These are phyloP conservation scores for Lasiodiplodia theobromae DNA, from an alignment of 2,329 filamentous ascomycete species.

Conservation along the genomic window DNA sequence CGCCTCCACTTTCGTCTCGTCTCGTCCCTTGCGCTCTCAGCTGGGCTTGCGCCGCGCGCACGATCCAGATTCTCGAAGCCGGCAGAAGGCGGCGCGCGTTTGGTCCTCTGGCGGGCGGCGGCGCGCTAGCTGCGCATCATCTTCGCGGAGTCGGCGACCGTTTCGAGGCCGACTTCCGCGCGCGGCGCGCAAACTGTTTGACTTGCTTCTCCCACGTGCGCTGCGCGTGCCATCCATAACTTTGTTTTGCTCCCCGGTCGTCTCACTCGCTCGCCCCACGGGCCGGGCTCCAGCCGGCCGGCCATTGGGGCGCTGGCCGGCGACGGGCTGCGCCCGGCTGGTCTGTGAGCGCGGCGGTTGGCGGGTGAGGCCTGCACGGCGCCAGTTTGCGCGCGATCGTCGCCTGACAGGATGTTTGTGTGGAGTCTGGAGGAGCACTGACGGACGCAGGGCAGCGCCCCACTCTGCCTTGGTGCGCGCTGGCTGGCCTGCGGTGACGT, in stretches of 20 bases:
- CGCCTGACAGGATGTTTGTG: slow-evolving; percentile 21
- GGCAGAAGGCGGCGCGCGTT: slow-evolving; percentile 23
- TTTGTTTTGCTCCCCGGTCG: slow-evolving; percentile 20
- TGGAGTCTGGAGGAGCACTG: slow-evolving; percentile 23
- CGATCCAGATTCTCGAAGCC: slow-evolving; percentile 29
- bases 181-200: slow-evolving; percentile 17
- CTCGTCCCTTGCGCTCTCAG: not conserved
- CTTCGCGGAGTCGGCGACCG: slow-evolving; percentile 11
- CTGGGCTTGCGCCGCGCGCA: slow-evolving; percentile 11
- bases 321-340: not conserved
- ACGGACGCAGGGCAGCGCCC: slow-evolving; percentile 14
- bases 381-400: slow-evolving; percentile 22
- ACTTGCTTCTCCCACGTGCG: slow-evolving; percentile 26
- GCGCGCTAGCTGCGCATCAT: slow-evolving; percentile 27
- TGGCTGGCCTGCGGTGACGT: slow-evolving; percentile 18
- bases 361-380: slow-evolving; percentile 10
- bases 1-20: slow-evolving; percentile 20
- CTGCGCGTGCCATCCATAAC: slow-evolving; percentile 6
- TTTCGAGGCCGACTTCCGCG: slow-evolving; percentile 19
- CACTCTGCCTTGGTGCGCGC: not conserved
- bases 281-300: slow-evolving; percentile 1
- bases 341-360: not conserved
- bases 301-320: not conserved
- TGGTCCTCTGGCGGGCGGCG: slow-evolving; percentile 9
- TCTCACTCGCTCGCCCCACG: slow-evolving; percentile 1